Evolutionary conservation across 495 filamentous ascomycete species (phyloP).

Genomic region (Acidiella bohemica): DNA sequence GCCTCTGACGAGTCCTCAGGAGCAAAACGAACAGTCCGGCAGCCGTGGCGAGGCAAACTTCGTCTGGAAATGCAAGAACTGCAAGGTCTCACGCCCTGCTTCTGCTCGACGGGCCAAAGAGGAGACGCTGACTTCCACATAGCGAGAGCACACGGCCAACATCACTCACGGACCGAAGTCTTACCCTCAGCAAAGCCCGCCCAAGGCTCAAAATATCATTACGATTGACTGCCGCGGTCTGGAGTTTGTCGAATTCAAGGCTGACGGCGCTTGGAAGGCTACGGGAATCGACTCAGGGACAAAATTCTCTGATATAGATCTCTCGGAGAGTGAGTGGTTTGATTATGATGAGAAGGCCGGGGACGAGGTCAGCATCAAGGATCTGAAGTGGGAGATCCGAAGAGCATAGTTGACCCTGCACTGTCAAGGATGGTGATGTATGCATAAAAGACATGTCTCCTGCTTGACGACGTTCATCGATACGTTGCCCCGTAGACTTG

Average conservation of each 20-base stretch:
- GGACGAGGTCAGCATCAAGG: constrained; percentile 81
- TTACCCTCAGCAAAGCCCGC: constrained; percentile 54
- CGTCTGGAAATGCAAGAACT: constrained; percentile 93
- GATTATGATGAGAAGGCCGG: constrained; percentile 67
- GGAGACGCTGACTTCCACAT: neutral
- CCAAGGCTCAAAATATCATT: constrained; percentile 62
- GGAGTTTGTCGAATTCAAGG: constrained; percentile 79
- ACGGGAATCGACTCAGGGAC: constrained; percentile 66
- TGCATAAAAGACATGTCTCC: too few species aligned
- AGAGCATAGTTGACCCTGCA: too few species aligned
- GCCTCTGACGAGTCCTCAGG: constrained; percentile 36
- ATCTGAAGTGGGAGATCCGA: constrained; percentile 75
- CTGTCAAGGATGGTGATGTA: too few species aligned
- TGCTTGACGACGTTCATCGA: too few species aligned
- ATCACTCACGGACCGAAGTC: constrained; percentile 58
- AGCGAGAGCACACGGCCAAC: constrained; percentile 54
- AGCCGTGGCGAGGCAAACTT: constrained; percentile 94
- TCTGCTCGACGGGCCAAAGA: neutral
- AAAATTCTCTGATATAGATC: constrained; percentile 65
- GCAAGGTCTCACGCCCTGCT: constrained; percentile 23
- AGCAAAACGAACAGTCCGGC: constrained; percentile 71
- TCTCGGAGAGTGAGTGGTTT: constrained; percentile 80
- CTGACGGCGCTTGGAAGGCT: constrained; percentile 83
- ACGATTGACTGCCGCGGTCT: constrained; percentile 87
- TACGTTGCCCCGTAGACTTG: too few species aligned